phyloP scores from a whole-genome alignment of 208 protist species.

The Trichomonas vaginalis region DNA sequence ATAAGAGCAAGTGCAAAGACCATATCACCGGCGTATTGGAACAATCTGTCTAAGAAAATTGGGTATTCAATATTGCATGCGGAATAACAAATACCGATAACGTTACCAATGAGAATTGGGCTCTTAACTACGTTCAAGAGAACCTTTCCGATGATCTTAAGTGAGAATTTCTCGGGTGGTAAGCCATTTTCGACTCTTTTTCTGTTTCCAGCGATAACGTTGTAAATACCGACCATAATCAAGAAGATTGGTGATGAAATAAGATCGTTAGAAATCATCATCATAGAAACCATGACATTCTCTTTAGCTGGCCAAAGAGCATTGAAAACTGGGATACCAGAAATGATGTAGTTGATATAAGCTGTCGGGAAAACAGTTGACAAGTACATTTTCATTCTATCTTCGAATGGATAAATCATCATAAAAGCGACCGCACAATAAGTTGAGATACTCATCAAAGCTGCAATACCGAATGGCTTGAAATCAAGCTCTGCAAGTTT shows the following conservation, averaged over 20 bases:
- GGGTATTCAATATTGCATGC: neutral
- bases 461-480: neutral
- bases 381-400: neutral
- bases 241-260: neutral
- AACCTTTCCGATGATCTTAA: neutral
- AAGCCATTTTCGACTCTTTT: neutral
- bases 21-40: neutral
- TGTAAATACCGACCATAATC: neutral
- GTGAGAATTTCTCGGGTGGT: neutral
- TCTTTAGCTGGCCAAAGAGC: neutral
- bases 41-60: neutral
- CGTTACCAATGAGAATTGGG: neutral
- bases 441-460: neutral
- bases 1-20: neutral
- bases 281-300: neutral
- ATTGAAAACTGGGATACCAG: neutral
- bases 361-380: neutral
- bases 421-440: neutral
- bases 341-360: neutral
- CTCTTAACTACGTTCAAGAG: neutral
- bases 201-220: neutral
- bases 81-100: neutral
- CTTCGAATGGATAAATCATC: neutral
- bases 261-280: neutral
- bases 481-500: neutral